Base-by-base conservation (phyloP, 2,329 filamentous ascomycete genomes). In the Fusarium albosuccineum region DNA sequence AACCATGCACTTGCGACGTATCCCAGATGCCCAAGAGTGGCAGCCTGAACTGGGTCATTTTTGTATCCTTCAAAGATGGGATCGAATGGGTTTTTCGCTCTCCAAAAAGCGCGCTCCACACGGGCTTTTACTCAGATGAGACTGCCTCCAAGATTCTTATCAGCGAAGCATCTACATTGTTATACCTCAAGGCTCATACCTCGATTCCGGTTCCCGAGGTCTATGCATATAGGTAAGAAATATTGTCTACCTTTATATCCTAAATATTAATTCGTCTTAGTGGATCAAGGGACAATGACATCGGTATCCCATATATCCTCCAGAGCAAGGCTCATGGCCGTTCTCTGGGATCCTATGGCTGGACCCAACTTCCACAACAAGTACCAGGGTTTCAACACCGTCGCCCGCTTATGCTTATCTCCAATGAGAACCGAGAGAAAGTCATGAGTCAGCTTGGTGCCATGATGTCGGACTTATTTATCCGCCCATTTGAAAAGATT, bases 271-370 rank as follows among this genome's bases (percentile, higher is more conserved):
- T 22, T 22, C 22, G 4, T 22, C 22, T 22, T 22, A 72, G 70
- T 22, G 59, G 56, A 9, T 48, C 40, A 39, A 10, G 37, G 3
- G 54, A 70, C 5, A 73, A 73, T 33, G 58, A 62, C 9, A 64
- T 72, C 3, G 69, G 67, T 3, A 51, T 73, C 9, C 71, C 70
- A 3, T 73, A 71, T 40, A 71, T 73, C n/a, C 68, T 73, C 34
- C 60, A 66, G 59, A 70, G 69, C 36, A 73, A 68, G 33, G 71
- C 69, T 22, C 3, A 50, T 34, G 69, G 71, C 1, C 64, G 64
- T 4, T 36, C 61, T 8, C 41, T 73, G 3, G 64, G 60, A 8
- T 58, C 64, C 16, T 73, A 73, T 14, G 51, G 59, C 52, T 73
- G 67, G 71, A 39, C 36, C 2, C 36, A 64, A 17, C 1, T 42